Conservation (phyloP, 805 yeast species). For the Zygosaccharomyces bailii region DNA sequence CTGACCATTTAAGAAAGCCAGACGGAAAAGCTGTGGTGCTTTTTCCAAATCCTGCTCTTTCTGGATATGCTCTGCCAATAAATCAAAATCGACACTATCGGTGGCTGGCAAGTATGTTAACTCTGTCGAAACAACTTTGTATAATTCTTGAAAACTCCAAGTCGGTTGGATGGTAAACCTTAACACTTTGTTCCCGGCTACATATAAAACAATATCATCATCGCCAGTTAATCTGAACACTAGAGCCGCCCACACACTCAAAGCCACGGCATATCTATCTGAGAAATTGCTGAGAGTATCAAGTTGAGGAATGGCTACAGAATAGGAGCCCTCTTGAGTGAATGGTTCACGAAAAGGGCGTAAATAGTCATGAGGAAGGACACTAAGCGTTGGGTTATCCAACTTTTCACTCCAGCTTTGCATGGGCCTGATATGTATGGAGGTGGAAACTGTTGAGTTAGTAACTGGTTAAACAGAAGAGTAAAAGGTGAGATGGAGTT, state of each 20-base stretch:
- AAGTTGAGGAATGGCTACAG: slow-evolving; percentile 35
- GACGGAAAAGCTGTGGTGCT: slow-evolving; percentile 59
- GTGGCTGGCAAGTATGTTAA: slow-evolving; percentile 29
- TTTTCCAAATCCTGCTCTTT: slow-evolving; percentile 47
- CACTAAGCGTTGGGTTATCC: slow-evolving; percentile 80
- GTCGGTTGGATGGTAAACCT: slow-evolving; percentile 59
- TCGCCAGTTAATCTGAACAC: slow-evolving; percentile 86
- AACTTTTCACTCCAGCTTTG: slow-evolving; percentile 58
- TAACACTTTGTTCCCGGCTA: slow-evolving; percentile 46
- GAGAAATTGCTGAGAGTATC: slow-evolving; percentile 23
- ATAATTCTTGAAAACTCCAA: slow-evolving; percentile 52
- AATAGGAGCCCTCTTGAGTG: slow-evolving; percentile 54
- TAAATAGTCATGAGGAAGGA: slow-evolving; percentile 82
- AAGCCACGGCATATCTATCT: slow-evolving; percentile 47
- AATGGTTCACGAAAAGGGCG: slow-evolving; percentile 68
- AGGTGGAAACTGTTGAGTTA: too few relatives aligned
- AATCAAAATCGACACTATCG: slow-evolving; percentile 48
- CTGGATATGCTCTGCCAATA: slow-evolving; percentile 52
- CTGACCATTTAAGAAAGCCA: slow-evolving; percentile 39
- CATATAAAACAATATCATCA: slow-evolving; percentile 82
- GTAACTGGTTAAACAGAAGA: too few relatives aligned
- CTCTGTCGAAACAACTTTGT: slow-evolving; percentile 40
- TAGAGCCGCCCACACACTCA: slow-evolving; percentile 67
- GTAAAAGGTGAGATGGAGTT: not conserved
- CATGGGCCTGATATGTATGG: not conserved